Percentiles rank a stretch among this genome's conserved stretches.
phyloP scores from a whole-genome alignment of 1,139 yeast genomes.

The Suhomyces guaymorum region DNA sequence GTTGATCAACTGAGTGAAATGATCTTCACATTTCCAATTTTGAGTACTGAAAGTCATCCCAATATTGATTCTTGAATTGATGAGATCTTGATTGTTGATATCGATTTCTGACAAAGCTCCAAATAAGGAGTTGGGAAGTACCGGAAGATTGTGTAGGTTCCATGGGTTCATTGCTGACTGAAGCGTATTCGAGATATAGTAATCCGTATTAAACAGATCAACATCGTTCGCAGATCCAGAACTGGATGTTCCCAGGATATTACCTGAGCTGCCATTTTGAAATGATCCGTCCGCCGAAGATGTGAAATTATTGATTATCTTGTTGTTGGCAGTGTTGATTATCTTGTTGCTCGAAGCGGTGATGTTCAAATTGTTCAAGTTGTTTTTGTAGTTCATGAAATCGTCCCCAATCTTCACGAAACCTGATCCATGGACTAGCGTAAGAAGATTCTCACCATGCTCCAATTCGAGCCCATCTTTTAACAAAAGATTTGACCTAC shows the following conservation, averaged over 20 bases:
- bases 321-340: constrained; percentile 14
- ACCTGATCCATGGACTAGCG: constrained; percentile 27
- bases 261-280: too few species aligned
- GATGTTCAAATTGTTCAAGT: constrained; percentile 18
- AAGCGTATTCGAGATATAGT: constrained; percentile 23
- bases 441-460: constrained; percentile 29
- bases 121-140: constrained; percentile 54
- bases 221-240: constrained; percentile 14
- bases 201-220: constrained; percentile 24
- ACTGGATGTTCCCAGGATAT: too few species aligned
- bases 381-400: constrained; percentile 24
- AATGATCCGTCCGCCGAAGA: neutral
- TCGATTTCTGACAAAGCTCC: constrained; percentile 38
- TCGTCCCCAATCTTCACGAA: constrained; percentile 31
- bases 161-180: constrained; percentile 52
- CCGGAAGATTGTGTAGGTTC: constrained; percentile 70
- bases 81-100: constrained; percentile 43
- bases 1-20: constrained; percentile 64
- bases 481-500: constrained; percentile 9
- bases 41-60: constrained; percentile 72
- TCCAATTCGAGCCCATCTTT: constrained; percentile 34
- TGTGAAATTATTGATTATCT: constrained; percentile 7
- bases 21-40: constrained; percentile 79
- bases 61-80: constrained; percentile 33
- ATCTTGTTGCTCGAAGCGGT: constrained; percentile 15